Conservation (phyloP, 2,329 filamentous ascomycete species). For the Lanzia echinophila region DNA sequence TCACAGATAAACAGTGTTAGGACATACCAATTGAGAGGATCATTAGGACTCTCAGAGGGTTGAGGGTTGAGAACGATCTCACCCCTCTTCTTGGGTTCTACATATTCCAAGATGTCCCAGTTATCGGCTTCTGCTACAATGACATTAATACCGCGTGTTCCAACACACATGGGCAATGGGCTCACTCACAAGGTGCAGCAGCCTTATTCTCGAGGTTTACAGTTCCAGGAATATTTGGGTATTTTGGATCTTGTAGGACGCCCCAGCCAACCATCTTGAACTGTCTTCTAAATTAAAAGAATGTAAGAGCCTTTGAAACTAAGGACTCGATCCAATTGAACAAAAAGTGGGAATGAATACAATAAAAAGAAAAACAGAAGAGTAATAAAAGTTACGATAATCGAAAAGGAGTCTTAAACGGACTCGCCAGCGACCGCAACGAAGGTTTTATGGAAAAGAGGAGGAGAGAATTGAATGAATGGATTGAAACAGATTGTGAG, state of each 20-base stretch:
- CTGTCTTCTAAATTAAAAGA: neutral
- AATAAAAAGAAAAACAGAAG: conserved; percentile 12
- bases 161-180: neutral
- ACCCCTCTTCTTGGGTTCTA: conserved; percentile 33
- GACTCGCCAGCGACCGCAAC: conserved; percentile 23
- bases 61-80: conserved; percentile 47
- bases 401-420: conserved; percentile 14
- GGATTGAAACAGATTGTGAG: conserved; percentile 4
- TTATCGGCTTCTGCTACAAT: conserved; percentile 15
- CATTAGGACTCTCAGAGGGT: conserved; percentile 46
- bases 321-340: neutral
- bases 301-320: neutral
- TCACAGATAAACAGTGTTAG: conserved; percentile 23
- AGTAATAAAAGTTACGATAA: conserved; percentile 8
- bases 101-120: conserved; percentile 22
- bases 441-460: conserved; percentile 2
- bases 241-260: conserved; percentile 25
- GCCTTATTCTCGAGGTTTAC: conserved; percentile 21
- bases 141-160: conserved; percentile 2
- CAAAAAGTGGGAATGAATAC: neutral
- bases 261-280: conserved; percentile 23
- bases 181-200: conserved; percentile 13
- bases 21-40: conserved; percentile 43
- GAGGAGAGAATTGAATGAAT: conserved; percentile 8
- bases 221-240: conserved; percentile 26